Base-by-base conservation (phyloP, 148 eudicot species). In the Diospyros kaki region DNA sequence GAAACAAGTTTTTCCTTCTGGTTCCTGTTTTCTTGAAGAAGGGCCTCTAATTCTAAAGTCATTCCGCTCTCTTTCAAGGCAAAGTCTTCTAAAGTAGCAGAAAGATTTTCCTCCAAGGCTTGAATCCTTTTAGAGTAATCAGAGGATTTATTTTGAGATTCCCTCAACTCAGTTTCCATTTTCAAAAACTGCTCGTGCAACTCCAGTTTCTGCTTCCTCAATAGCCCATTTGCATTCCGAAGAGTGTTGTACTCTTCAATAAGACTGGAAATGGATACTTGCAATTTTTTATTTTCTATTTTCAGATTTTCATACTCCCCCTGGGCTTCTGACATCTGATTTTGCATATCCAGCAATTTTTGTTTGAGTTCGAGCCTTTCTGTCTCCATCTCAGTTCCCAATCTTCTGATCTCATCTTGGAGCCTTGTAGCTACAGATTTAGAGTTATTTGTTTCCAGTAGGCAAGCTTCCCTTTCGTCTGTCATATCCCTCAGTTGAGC, bases 271-370 rank as follows among this genome's bases (percentile, higher is more conserved):
- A 80, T 76, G 44, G 94, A 88, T 50, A 76, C 73, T 77, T 88
- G 86, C 75, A 88, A 68, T 66, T 84, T 91, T 68, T 81, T 84
- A 77, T 87, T 87, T 70, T 84, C 89, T 73, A 76, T 72, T 85
- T 85, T 86, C 69, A 88, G 79, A 81, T 77, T 83, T 73, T 84
- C 89, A 69, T 86, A 86, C 75, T 94, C 89, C 61, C 85, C 85
- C 84, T 88, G 90, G 76, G 91, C 85, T 75, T 85, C 85, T 58
- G 81, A 69, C 81, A 76, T 79, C 68, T 86, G 84, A 42, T 81
- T 78, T 69, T 80, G 81, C 79, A 84, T 68, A 70, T 89, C 94
- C 72, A 79, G 79, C 60, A 83, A 53, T 54, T 87, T 85, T 74
- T 83, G 81, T 70, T 75, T 80, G 77, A 85, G 68, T 77, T 86